Percentiles rank a stretch among this genome's conserved stretches.
Evolutionary conservation across 2,329 filamentous ascomycete species (phyloP).

Genomic region (Fusarium foetens): DNA sequence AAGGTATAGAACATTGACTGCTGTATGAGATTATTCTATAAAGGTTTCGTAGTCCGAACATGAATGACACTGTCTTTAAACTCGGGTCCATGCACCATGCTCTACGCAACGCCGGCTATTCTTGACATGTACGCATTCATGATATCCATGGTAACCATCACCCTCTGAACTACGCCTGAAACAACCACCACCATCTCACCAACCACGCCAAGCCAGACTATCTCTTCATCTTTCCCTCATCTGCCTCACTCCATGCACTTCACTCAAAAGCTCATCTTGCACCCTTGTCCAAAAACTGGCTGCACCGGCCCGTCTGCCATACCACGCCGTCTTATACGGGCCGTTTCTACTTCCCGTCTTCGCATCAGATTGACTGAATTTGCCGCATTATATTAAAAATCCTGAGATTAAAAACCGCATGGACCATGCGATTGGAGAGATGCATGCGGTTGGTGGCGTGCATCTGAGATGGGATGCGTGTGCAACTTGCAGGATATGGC

Average conservation of each 20-base stretch:
- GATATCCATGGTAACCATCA: not conserved
- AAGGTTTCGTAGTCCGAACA: not conserved
- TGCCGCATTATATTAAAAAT: not conserved
- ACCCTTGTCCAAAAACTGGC: slow-evolving; percentile 26
- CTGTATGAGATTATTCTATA: not conserved
- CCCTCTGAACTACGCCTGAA: not conserved
- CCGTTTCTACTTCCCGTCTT: slow-evolving; percentile 32
- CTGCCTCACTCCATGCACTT: not conserved
- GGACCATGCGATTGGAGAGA: slow-evolving; percentile 32
- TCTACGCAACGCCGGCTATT: slow-evolving; percentile 9
- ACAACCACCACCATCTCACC: not conserved
- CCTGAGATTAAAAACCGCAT: slow-evolving; percentile 29
- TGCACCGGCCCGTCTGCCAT: slow-evolving; percentile 38
- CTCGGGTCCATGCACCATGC: not conserved
- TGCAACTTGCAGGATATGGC: slow-evolving; percentile 26
- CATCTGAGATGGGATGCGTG: slow-evolving; percentile 17
- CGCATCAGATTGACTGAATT: not conserved
- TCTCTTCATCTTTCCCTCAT: not conserved
- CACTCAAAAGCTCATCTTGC: not conserved
- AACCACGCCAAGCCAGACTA: slow-evolving; percentile 3
- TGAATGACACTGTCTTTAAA: not conserved
- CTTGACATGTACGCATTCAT: not conserved
- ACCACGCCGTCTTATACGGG: slow-evolving; percentile 31
- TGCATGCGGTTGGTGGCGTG: slow-evolving; percentile 19
- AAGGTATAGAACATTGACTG: not conserved